Evolutionary conservation across 2,329 filamentous ascomycete genomes (phyloP).

Genomic region (Botrytis hyacinthi): DNA sequence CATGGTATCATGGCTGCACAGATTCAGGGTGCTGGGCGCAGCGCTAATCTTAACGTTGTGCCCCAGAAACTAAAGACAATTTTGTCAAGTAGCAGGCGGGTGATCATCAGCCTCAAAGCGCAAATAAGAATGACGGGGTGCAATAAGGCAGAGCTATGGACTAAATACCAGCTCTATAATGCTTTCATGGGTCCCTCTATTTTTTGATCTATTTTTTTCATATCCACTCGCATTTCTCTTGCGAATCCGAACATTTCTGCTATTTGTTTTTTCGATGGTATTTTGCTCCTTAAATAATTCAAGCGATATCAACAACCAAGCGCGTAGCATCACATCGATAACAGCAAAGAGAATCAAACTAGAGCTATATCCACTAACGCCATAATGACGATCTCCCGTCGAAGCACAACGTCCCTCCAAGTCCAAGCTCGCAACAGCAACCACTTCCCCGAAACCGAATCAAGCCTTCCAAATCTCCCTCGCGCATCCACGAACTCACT

Average conservation of each 20-base stretch:
- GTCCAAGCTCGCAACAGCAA: conserved; percentile 15
- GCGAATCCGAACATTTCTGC: not conserved
- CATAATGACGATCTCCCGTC: conserved; percentile 8
- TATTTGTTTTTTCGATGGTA: not conserved
- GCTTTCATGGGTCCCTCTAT: not conserved
- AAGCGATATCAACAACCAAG: not conserved
- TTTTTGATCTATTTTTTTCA: not conserved
- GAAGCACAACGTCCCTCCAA: conserved; percentile 17
- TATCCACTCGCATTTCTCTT: not conserved
- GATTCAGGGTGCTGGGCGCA: not conserved
- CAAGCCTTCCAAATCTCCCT: conserved; percentile 44
- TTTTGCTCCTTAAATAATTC: not conserved
- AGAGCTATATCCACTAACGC: not conserved
- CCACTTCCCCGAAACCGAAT: conserved; percentile 42
- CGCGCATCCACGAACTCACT: conserved; percentile 31
- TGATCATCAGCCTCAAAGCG: not conserved
- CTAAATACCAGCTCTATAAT: not conserved
- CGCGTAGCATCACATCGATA: not conserved
- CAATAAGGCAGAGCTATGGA: not conserved
- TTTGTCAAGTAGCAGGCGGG: not conserved
- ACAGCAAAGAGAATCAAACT: not conserved
- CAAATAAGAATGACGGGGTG: not conserved
- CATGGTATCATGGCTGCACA: not conserved
- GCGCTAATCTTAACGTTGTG: not conserved
- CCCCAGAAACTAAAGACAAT: not conserved